Base-by-base conservation (phyloP, 345 rosid genomes). In the Rubroshorea leprosula region DNA sequence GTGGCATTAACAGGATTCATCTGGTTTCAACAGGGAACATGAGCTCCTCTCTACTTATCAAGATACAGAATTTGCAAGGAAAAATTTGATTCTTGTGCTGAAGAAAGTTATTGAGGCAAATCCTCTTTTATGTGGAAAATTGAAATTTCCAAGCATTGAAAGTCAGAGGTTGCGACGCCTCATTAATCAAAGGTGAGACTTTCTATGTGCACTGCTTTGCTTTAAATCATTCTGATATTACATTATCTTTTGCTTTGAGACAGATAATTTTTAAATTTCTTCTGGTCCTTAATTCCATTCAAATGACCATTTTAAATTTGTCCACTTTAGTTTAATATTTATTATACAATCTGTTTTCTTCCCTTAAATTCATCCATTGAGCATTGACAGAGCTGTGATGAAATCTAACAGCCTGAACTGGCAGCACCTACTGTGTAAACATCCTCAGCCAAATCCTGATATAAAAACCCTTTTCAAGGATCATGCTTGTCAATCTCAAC, bases 361-460 rank as follows among this genome's bases (percentile, higher is more conserved):
- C n/a, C n/a, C n/a, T n/a, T 24, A 23, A 22, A 47, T 15, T 18
- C 27, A 17, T 23, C 20, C 47, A 22, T 39, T 3, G 20, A 23
- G 8, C 51, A 57, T 27, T 55, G 35, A 57, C 23, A 48, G 27
- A 59, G 53, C 64, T 64, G 57, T 51, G 57, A 61, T 66, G 38
- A 63, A 29, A 61, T 54, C 18, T 70, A 60, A 52, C 83, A 82
- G 88, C 66, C 52, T 82, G 52, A 82, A 77, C 51, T 79, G 84
- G 84, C 84, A 82, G 76, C 83, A 78, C 56, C 20, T 51, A 23
- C 71, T 21, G 5, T 76, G 87, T 61, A 24, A n/a, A 55, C 1
- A 60, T 67, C 82, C 82, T 20, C 63, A 27, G 24, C 65, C 77
- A 49, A 64, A 70, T 63, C 84, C 84, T 43, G 55, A 60, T 26